Evolutionary conservation across 2,329 filamentous ascomycete genomes (phyloP).

Genomic region (Claviceps monticola): DNA sequence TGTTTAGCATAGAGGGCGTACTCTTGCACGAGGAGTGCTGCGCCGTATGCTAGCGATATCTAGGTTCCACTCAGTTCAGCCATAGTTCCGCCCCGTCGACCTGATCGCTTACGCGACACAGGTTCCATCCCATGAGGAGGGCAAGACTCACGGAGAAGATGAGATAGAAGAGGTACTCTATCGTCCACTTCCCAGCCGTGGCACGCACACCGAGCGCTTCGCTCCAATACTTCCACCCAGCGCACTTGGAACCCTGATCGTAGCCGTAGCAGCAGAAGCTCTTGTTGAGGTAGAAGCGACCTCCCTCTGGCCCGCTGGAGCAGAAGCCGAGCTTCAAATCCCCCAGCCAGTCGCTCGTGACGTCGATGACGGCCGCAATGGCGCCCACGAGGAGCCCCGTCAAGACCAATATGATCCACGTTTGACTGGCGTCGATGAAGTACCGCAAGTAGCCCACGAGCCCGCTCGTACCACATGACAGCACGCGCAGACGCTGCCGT

Average conservation of each 20-base stretch:
- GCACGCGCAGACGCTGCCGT: constrained; percentile 67
- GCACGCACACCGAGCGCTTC: constrained; percentile 54
- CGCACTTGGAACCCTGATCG: constrained; percentile 66
- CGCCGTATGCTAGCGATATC: constrained; percentile 64
- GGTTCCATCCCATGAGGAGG: no score
- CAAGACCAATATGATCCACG: constrained; percentile 78
- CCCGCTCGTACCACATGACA: constrained; percentile 56
- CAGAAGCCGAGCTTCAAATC: constrained; percentile 89
- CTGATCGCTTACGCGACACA: no score
- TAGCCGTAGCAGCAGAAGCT: constrained; percentile 90
- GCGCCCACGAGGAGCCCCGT: constrained; percentile 74
- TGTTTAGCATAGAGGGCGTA: constrained; percentile 85
- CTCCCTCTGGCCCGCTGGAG: constrained; percentile 57
- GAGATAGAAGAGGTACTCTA: constrained; percentile 80
- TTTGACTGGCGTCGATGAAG: constrained; percentile 71
- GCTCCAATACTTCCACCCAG: constrained; percentile 81
- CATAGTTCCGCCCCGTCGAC: neutral
- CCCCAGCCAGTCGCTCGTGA: constrained; percentile 83
- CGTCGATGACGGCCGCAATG: constrained; percentile 78
- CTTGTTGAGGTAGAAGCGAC: constrained; percentile 81
- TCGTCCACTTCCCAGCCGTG: constrained; percentile 57
- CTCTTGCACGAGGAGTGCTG: constrained; percentile 66
- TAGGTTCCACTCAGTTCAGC: constrained; percentile 18
- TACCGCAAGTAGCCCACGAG: constrained; percentile 59
- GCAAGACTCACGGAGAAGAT: constrained; percentile 55